Evolutionary conservation across 257 asterid genomes (phyloP).

Genomic region (Apocynum venetum): DNA sequence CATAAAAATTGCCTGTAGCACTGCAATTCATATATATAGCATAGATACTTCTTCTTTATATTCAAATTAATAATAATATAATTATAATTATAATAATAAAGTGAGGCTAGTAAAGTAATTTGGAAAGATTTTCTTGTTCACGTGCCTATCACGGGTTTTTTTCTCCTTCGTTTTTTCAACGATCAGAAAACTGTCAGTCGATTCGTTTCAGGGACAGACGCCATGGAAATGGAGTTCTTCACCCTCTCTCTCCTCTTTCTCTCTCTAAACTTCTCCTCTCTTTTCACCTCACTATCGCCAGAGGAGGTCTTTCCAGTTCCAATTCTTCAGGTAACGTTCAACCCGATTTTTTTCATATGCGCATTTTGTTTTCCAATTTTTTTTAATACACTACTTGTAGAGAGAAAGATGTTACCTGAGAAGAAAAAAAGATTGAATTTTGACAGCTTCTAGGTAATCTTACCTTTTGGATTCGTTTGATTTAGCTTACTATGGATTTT

Average conservation of each 20-base stretch:
- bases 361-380: too few species aligned
- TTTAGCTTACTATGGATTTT: background rate
- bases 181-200: background rate
- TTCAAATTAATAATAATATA: too few species aligned
- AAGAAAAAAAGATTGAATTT: background rate
- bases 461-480: background rate
- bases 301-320: conserved; percentile 30
- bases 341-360: background rate
- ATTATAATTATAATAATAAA: too few species aligned
- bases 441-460: background rate
- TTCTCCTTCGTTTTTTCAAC: background rate
- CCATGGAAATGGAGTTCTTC: conserved; percentile 18
- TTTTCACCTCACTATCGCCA: conserved; percentile 32
- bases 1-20: too few species aligned
- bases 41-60: too few species aligned
- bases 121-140: background rate
- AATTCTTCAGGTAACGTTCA: conserved; percentile 35
- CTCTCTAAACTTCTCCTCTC: conserved; percentile 37
- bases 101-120: background rate
- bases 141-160: conserved; percentile 9
- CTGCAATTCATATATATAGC: too few species aligned
- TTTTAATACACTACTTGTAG: background rate
- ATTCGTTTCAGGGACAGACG: background rate
- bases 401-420: background rate
- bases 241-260: conserved; percentile 37